Evolutionary conservation across 768 basidiomycete genomes (phyloP).

Genomic region (Psilocybe subaeruginosa): DNA sequence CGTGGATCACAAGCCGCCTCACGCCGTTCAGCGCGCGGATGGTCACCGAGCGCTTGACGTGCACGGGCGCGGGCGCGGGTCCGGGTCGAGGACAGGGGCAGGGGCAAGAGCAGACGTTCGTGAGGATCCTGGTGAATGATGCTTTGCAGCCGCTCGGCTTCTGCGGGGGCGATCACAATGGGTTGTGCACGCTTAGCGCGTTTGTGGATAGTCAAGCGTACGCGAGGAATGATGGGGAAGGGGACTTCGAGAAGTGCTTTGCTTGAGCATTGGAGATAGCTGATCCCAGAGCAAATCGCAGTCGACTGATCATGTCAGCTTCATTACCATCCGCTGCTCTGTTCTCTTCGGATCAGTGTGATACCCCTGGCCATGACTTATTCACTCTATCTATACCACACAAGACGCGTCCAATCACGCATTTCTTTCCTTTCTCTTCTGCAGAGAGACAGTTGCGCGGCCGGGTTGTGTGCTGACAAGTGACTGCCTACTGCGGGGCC

Average conservation of each 20-base stretch:
- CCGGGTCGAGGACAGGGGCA: not conserved
- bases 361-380: not conserved
- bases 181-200: conserved; percentile 63
- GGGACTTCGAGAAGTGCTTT: conserved; percentile 69
- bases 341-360: not conserved
- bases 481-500: not conserved
- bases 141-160: conserved; percentile 65
- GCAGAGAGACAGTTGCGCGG: not conserved
- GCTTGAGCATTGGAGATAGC: not conserved
- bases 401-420: not conserved
- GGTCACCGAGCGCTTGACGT: conserved; percentile 71
- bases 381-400: not conserved
- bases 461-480: not conserved
- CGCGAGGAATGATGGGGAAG: conserved; percentile 66
- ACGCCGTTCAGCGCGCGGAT: conserved; percentile 79
- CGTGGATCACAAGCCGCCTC: conserved; percentile 60
- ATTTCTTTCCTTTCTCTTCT: not conserved
- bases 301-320: not conserved
- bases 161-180: conserved; percentile 53
- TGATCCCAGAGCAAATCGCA: not conserved
- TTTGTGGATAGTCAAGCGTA: conserved; percentile 78
- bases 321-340: not conserved
- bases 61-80: conserved; percentile 34
- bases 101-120: conserved; percentile 39
- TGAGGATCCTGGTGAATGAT: conserved; percentile 83